These are phyloP conservation scores for Nitzschia sp. DNA, from an alignment of 108 stramenopile species.

Conservation along the genomic window DNA sequence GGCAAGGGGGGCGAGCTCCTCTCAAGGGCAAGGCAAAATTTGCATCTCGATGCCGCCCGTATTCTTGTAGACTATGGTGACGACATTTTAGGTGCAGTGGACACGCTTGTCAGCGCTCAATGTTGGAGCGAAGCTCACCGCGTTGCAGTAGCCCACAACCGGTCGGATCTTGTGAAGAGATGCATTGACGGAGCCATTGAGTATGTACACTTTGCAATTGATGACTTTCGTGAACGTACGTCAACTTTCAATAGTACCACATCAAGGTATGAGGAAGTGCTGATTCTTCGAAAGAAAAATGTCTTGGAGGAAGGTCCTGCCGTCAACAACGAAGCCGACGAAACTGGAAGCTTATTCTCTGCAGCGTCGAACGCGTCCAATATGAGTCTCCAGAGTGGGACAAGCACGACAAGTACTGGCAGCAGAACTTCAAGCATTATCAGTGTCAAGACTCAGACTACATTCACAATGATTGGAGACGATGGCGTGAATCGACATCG, in stretches of 20 bases:
- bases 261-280: slow-evolving; percentile 59
- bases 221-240: slow-evolving; percentile 63
- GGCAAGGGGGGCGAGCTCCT: background rate
- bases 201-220: slow-evolving; percentile 58
- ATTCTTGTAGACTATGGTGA: slow-evolving; percentile 79
- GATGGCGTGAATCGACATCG: slow-evolving; percentile 72
- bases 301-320: slow-evolving; percentile 44
- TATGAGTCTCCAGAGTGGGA: slow-evolving; percentile 58
- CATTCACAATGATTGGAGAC: slow-evolving; percentile 72
- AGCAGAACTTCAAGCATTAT: slow-evolving; percentile 78
- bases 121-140: slow-evolving; percentile 77
- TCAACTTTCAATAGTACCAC: slow-evolving; percentile 56
- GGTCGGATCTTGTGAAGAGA: slow-evolving; percentile 65
- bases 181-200: slow-evolving; percentile 52
- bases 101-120: slow-evolving; percentile 66
- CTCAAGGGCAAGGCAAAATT: slow-evolving; percentile 36
- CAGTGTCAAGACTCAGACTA: slow-evolving; percentile 62
- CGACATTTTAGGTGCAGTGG: slow-evolving; percentile 68
- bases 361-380: slow-evolving; percentile 70
- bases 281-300: slow-evolving; percentile 70
- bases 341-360: slow-evolving; percentile 78
- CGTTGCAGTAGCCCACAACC: slow-evolving; percentile 40
- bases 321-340: slow-evolving; percentile 33
- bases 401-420: slow-evolving; percentile 48
- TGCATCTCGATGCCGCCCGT: slow-evolving; percentile 63